Conservation (phyloP, 2,329 filamentous ascomycete species). For the Epichloe brachyelytri region DNA sequence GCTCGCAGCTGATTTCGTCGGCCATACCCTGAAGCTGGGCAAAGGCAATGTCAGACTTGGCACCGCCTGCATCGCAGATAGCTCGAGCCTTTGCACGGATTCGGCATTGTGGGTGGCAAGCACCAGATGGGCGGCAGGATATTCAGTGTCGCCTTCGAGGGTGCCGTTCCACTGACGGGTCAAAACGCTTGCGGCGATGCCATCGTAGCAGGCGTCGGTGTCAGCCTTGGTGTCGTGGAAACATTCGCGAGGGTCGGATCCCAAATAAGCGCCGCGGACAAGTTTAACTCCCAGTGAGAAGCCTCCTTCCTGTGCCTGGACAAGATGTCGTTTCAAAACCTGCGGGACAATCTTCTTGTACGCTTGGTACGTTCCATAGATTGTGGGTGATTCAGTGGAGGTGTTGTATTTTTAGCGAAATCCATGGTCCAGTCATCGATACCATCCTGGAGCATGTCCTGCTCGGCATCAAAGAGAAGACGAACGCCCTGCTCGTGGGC, state of each 20-base stretch:
- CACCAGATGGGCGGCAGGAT: conserved; percentile 51
- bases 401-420: conserved; percentile 71
- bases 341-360: conserved; percentile 54
- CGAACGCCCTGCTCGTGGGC: conserved; percentile 56
- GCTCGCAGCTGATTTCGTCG: conserved; percentile 69
- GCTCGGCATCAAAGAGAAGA: conserved; percentile 78
- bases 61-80: conserved; percentile 32
- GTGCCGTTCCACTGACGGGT: conserved; percentile 32
- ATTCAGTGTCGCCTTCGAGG: conserved; percentile 27
- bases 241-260: conserved; percentile 53
- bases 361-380: conserved; percentile 73
- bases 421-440: conserved; percentile 69
- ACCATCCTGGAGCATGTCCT: conserved; percentile 62
- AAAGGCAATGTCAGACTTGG: conserved; percentile 27
- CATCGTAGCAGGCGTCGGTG: conserved; percentile 62
- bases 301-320: conserved; percentile 40
- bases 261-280: conserved; percentile 62
- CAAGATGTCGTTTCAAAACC: conserved; percentile 47
- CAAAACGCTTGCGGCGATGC: conserved; percentile 54
- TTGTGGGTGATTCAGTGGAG: conserved; percentile 46
- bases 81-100: conserved; percentile 48
- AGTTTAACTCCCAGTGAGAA: conserved; percentile 64
- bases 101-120: conserved; percentile 74
- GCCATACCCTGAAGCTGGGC: conserved; percentile 90
- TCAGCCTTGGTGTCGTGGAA: conserved; percentile 61